Base-by-base conservation (phyloP, 495 filamentous ascomycete species). In the Pseudomonodictys pantanalensis region DNA sequence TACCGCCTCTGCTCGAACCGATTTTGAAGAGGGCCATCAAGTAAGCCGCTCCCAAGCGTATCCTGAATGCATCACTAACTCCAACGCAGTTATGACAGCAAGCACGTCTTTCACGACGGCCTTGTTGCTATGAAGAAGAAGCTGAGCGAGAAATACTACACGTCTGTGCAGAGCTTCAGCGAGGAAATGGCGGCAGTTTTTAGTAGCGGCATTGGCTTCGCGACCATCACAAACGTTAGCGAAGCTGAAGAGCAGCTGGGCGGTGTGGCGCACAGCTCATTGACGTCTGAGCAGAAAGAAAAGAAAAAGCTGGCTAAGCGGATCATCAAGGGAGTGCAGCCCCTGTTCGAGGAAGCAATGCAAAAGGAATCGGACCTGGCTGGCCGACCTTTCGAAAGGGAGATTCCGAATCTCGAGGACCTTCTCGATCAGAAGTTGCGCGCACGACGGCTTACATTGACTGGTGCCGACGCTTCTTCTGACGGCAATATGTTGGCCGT, bases 311-410 rank as follows among this genome's bases (percentile, higher is more conserved):
- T 90, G 25, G 92, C 87, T 12, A 95, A 92, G 69, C 80, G 89
- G 41, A 91, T 97, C 48, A 78, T 96, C 57, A 90, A 89, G 71
- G 81, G 83, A 2, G 79, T 96, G 23, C 87, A 93, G 68, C 82
- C 83, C 17, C 78, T 83, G 35, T 75, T 96, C 6, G 89, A 95
- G 70, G 82, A 85, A 43, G 90, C 90, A 2, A 75, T 88, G 41
- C 79, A 81, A 48, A 89, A 88, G 33, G 92, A 97, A 71, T 84
- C 86, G 38, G 90, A 95, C 42, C 76, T 96, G 8, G 83, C 77
- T 52, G 78, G 83, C 55, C 84, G 81, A 63, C 78, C 86, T 8
- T 83, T 83, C 48, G 89, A 92, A 51, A 79, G 80, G 32, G 81
- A 88, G 46, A 72, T 88, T 28, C 83, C 84, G 56, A 85, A 93